Evolutionary conservation across 2,329 filamentous ascomycete species (phyloP), one percentile per base, ranked within the genome.

Genomic region (Domatiomyces globalis): DNA sequence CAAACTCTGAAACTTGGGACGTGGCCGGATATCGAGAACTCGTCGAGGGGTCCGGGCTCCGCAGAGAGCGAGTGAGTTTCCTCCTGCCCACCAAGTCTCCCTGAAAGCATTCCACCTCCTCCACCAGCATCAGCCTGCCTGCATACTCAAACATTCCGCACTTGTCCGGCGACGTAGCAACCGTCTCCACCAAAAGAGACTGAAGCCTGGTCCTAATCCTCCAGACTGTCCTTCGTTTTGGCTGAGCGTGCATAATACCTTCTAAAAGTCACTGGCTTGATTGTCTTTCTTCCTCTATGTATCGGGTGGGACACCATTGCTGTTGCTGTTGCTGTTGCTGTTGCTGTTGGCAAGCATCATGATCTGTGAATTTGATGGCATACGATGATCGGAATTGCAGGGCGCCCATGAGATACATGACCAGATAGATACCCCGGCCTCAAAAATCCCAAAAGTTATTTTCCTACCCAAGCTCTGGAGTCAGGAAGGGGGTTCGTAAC

Each of bases 61-160:
- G 27, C 9, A 43, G 54, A 39, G 57, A 61, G 36, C 54, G 53
- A 25, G 57, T 61, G 10, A 54, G 56, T n/a, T 61, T 55, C 50
- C 48, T 60, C 17, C 39, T 54, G 5, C 53, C 51, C 33, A 12
- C 25, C 46, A n/a, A 52, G 36, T 43, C 27, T 15, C 10, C 10
- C 33, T 39, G 33, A 39, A 10, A 39, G 33, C 10, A 39, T 39
- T 15, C 33, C 15, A 12, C 29, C 25, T 51, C 48, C 44, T 53
- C 49, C 43, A 51, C 52, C 8, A 33, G 29, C 29, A 7, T 33
- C 29, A 39, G 33, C 33, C 33, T 39, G 15, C 15, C 33, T 15
- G 33, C 15, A 15, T 10, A 33, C 10, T 39, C 33, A 39, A 25
- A 39, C 12, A 39, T 15, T 15, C 33, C 15, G 33, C 33, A 39